Evolutionary conservation across 352 stramenopile genomes (phyloP), one percentile per base, ranked within the genome.

Genomic region (Phytophthora colocasiae): DNA sequence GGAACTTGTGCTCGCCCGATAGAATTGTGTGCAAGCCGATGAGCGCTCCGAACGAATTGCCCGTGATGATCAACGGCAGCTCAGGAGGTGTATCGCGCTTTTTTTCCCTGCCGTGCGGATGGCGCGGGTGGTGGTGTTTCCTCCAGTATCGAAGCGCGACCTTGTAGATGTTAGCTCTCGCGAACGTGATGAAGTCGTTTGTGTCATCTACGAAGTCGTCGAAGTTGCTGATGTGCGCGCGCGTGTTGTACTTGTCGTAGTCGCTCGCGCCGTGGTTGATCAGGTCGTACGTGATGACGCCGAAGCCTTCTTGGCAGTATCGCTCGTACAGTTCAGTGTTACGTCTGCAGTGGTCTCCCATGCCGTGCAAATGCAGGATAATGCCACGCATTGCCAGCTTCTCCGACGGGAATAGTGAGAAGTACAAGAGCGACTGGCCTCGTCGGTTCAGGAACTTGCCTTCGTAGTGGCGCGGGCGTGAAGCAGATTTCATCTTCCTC

Each of bases 211-310:
- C 69, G n/a, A 81, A 69, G 41, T 83, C 41, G 19, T 61, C 55
- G 44, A 83, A 83, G 38, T 73, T 61, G 45, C 46, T 69, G 22
- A 77, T 66, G 51, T 83, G 69, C 11, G 73, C 75, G 24, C 73
- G 72, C 6, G 58, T 73, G 12, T 78, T 75, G 54, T 55, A 56
- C 40, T 73, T 58, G 54, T 76, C 66, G 45, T 61, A 78, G 43
- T 80, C 71, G 31, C 71, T 80, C 12, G 58, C 67, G 40, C 74
- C 74, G 36, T 90, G 81, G 53, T 77, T 74, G 12, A 88, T 24
- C 52, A 88, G 66, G 62, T 90, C 81, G 55, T 87, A 85, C 2
- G 81, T 58, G 48, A 87, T 76, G 10, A 90, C 81, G 43, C 69
- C 81, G 31, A 89, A 88, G 41, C 77, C 72, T 49, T 76, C 67